Base-by-base conservation (phyloP, 2,329 filamentous ascomycete species). In the Monosporascus ibericus region DNA sequence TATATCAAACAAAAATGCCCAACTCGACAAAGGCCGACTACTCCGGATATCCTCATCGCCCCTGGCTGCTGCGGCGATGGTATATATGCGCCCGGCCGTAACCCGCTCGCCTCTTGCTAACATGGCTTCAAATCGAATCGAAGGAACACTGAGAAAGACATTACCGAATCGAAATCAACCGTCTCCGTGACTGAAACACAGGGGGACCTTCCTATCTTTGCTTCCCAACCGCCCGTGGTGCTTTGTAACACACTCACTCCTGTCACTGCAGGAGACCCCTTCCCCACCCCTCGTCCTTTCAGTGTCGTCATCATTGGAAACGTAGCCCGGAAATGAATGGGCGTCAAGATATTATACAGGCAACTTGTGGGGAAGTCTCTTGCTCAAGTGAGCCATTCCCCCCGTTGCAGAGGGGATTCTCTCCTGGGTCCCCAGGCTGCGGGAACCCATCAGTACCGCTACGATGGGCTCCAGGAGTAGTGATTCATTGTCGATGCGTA, bases 401-500 rank as follows among this genome's bases (percentile, higher is more conserved):
- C 11, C n/a, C 22, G 20, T 14, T 14, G 30, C 30, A 34, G 30
- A 34, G 11, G 30, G 30, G 30, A 27, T 17, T 24, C 20, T 39
- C 34, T 38, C 39, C 20, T 44, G 37, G 48, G n/a, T 52, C 61
- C 57, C 30, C 30, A 14, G 9, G 11, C 30, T 34, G 30, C 11
- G 4, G 27, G 30, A 34, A 11, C 30, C 9, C 30, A 14, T 34
- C 30, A 14, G 30, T 14, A 5, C 30, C 30, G 30, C 24, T 27
- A 79, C 52, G 75, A 78, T 49, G 74, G 69, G 57, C 75, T 80
- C 80, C 80, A 83, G 34, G 78, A 80, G 63, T 83, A 83, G 62
- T 81, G 76, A 63, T 74, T 76, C 65, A 81, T 71, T 48, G 69
- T 70, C 51, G 76, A 74, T 53, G 77, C 78, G 15, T 77, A 77